A percentile compares a stretch with the other conserved stretches of the same genome.
Evolutionary conservation across 495 filamentous ascomycete species (phyloP).

Genomic region (Hypoxylon subgilvum): DNA sequence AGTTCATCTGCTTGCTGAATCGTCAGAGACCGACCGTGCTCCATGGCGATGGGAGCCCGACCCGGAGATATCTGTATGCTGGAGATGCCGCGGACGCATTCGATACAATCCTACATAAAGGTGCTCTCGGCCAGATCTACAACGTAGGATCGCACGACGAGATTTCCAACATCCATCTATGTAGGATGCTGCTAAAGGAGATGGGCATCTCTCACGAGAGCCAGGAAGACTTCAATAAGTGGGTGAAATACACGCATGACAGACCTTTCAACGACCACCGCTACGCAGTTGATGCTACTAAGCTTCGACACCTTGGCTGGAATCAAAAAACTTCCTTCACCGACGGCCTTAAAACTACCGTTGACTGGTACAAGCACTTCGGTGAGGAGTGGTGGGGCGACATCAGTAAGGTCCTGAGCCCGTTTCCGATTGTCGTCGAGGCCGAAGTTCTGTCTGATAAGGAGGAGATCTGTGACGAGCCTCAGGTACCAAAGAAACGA

Average conservation of each 20-base stretch:
- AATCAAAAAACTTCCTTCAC: conserved; percentile 64
- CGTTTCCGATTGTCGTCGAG: conserved; percentile 63
- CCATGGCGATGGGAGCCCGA: conserved; percentile 72
- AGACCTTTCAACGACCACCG: conserved; percentile 75
- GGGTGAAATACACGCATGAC: conserved; percentile 70
- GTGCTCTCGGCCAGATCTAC: conserved; percentile 69
- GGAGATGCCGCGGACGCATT: conserved; percentile 78
- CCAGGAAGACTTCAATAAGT: conserved; percentile 54
- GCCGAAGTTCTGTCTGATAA: conserved; percentile 55
- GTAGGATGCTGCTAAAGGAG: conserved; percentile 60
- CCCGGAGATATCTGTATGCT: conserved; percentile 72
- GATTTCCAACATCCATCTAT: conserved; percentile 67
- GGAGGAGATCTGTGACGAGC: conserved; percentile 55
- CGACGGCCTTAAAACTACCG: conserved; percentile 67
- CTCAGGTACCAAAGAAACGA: conserved; percentile 44
- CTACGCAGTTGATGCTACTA: conserved; percentile 71
- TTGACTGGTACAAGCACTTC: conserved; percentile 71
- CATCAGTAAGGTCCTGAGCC: conserved; percentile 66
- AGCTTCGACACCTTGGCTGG: conserved; percentile 71
- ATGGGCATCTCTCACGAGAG: conserved; percentile 53
- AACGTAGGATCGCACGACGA: conserved; percentile 74
- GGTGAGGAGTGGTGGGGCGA: conserved; percentile 75
- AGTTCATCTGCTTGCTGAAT: conserved; percentile 70
- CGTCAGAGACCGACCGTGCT: conserved; percentile 64
- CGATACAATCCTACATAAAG: conserved; percentile 77